Evolutionary conservation across 73 alveolate genomes (phyloP).

Genomic region (Blepharisma stoltei): DNA sequence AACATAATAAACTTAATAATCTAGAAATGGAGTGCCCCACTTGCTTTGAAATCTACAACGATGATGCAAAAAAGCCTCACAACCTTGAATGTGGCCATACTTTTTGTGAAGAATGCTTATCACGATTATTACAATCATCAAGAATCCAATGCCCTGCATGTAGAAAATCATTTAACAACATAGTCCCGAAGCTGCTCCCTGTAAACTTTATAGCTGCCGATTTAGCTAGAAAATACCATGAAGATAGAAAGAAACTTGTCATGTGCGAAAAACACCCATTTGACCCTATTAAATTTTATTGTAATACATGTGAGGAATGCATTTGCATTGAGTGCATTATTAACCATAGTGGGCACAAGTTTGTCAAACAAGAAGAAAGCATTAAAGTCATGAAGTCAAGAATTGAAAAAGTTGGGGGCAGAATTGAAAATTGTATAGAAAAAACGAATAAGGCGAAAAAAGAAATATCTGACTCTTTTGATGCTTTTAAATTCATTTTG

Average conservation of each 20-base stretch:
- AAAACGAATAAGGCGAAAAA: slow-evolving; percentile 22
- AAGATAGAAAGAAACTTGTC: slow-evolving; percentile 49
- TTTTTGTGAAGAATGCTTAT: slow-evolving; percentile 7
- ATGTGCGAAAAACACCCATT: slow-evolving; percentile 61
- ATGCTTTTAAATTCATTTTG: too few species aligned
- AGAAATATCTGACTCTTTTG: not conserved
- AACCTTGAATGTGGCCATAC: slow-evolving; percentile 24
- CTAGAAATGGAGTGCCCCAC: slow-evolving; percentile 16
- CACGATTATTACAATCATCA: not conserved
- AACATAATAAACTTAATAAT: not conserved
- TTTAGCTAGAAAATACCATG: not conserved
- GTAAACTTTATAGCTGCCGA: slow-evolving; percentile 3
- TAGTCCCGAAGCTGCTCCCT: not conserved
- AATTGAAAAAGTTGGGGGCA: slow-evolving; percentile 1
- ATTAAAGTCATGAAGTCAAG: slow-evolving; percentile 8
- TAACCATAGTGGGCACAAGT: slow-evolving; percentile 77
- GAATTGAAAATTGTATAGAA: slow-evolving; percentile 23
- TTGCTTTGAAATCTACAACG: slow-evolving; percentile 8
- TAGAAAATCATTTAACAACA: not conserved
- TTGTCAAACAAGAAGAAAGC: slow-evolving; percentile 74
- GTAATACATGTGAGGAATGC: slow-evolving; percentile 64
- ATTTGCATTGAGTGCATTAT: slow-evolving; percentile 81
- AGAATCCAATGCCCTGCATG: slow-evolving; percentile 2
- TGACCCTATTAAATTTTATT: slow-evolving; percentile 62
- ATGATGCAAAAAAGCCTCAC: not conserved